Base-by-base conservation (phyloP, 495 filamentous ascomycete species). In the Podospora sp. region DNA sequence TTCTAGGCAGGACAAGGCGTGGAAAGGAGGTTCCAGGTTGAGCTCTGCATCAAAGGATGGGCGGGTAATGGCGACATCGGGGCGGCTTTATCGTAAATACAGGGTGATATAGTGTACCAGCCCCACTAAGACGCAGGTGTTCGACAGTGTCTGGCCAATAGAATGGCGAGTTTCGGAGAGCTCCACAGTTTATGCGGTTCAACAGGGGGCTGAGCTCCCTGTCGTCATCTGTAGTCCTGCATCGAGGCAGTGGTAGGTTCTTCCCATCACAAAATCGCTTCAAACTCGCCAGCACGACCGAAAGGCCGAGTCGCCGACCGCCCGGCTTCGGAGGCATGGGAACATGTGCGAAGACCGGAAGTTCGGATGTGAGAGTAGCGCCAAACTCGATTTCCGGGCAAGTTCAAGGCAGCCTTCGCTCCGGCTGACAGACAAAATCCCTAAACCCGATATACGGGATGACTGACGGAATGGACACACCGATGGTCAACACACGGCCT, bases 21-120 rank as follows among this genome's bases (percentile, higher is more conserved):
- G 27, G 26, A 27, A 25, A 25, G 51, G 18, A 22, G 51, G 7
- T n/a, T n/a, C n/a, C 51, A n/a, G n/a, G 26, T 21, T 21, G 29
- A 33, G 29, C 29, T 46, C 14, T 12, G 40, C 40, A 46, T 46
- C 40, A 46, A 18, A 36, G 57, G 18, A 59, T 21, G 55, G 24
- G 55, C 20, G 9, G 16, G 55, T n/a, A n/a, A 57, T 57, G 57
- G 57, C 26, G 57, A 59, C 57, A 59, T 59, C 27, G 27, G n/a
- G 21, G 4, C 56, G 27, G 27, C 33, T 59, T 46, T 46, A 46
- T 46, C 40, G 40, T 46, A 59, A 59, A 26, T 35, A 29, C 56
- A 26, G 18, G 7, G 27, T 24, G 11, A 16, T 57, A 24, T 16
- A 5, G 6, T 57, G 53, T 57, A 25, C 24, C 53, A 59, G 26